Conservation (phyloP, 345 rosid species). For the Eucalyptus globulus region DNA sequence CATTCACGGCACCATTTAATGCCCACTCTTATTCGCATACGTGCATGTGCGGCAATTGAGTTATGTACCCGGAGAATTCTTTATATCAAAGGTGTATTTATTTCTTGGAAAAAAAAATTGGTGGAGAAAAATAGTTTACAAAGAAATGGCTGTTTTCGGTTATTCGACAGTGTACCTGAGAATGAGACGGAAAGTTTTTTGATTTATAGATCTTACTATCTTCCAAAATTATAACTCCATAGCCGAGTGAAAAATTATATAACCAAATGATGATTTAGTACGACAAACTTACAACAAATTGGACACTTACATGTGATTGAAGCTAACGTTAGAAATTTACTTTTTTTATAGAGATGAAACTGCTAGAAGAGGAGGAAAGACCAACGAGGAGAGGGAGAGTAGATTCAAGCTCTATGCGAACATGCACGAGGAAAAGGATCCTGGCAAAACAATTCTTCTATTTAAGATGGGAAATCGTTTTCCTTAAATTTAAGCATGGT, state of each 20-base stretch:
- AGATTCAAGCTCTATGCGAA: neutral
- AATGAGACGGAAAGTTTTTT: neutral
- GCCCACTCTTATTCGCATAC: neutral
- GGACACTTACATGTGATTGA: neutral
- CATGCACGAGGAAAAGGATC: neutral
- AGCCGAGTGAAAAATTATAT: neutral
- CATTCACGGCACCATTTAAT: neutral
- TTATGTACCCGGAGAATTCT: neutral
- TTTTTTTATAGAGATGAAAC: neutral
- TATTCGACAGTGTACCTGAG: neutral
- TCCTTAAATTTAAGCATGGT: neutral
- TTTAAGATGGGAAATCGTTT: neutral
- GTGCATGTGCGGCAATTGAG: neutral
- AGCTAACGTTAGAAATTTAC: neutral
- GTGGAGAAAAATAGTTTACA: neutral
- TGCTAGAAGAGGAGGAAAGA: neutral
- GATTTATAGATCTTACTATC: neutral
- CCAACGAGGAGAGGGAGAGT: neutral
- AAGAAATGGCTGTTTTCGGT: neutral
- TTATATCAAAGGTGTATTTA: neutral
- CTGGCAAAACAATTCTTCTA: too few species aligned
- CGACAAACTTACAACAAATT: neutral
- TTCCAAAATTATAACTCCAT: neutral
- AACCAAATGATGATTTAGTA: neutral
- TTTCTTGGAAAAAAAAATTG: neutral